These are phyloP conservation scores for Geranomyces variabilis DNA, from an alignment of 192 early-diverging fungal species.

Conservation along the genomic window DNA sequence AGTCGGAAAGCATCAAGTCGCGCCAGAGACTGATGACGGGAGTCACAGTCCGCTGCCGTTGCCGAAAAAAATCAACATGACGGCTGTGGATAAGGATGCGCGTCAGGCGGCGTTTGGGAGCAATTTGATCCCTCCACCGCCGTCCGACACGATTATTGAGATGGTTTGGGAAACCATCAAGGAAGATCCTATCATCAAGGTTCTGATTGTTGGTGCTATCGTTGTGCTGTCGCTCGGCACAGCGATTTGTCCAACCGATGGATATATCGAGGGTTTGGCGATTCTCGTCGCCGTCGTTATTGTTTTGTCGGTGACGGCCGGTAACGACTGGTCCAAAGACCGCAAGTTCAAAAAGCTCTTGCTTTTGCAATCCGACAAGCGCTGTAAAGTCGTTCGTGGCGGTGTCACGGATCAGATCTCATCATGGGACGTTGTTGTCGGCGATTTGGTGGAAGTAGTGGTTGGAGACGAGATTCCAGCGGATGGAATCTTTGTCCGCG, in stretches of 20 bases:
- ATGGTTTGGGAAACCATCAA: slow-evolving; percentile 58
- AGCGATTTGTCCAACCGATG: slow-evolving; percentile 52
- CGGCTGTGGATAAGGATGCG: slow-evolving; percentile 42
- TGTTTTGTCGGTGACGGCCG: slow-evolving; percentile 60
- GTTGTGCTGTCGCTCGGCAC: slow-evolving; percentile 55
- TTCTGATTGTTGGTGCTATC: slow-evolving; percentile 58
- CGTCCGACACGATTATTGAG: slow-evolving; percentile 55
- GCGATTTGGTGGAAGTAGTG: slow-evolving; percentile 59
- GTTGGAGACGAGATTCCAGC: slow-evolving; percentile 63
- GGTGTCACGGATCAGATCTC: slow-evolving; percentile 57
- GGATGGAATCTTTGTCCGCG: slow-evolving; percentile 56
- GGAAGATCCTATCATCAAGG: slow-evolving; percentile 64
- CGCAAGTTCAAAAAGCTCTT: slow-evolving; percentile 64
- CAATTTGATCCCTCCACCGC: slow-evolving; percentile 62
- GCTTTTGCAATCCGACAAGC: slow-evolving; percentile 61
- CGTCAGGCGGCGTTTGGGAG: slow-evolving; percentile 46
- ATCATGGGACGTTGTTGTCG: slow-evolving; percentile 59
- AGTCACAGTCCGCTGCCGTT: background rate
- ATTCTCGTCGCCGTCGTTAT: slow-evolving; percentile 62
- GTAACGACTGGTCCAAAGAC: slow-evolving; percentile 66
- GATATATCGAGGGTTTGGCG: slow-evolving; percentile 61
- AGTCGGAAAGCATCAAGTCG: slow-evolving; percentile 9
- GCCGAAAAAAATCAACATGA: slow-evolving; percentile 37
- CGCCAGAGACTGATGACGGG: slow-evolving; percentile 11
- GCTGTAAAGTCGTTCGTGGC: slow-evolving; percentile 55